Evolutionary conservation across 108 stramenopile genomes (phyloP).

Genomic region (Cyclotella sp.): DNA sequence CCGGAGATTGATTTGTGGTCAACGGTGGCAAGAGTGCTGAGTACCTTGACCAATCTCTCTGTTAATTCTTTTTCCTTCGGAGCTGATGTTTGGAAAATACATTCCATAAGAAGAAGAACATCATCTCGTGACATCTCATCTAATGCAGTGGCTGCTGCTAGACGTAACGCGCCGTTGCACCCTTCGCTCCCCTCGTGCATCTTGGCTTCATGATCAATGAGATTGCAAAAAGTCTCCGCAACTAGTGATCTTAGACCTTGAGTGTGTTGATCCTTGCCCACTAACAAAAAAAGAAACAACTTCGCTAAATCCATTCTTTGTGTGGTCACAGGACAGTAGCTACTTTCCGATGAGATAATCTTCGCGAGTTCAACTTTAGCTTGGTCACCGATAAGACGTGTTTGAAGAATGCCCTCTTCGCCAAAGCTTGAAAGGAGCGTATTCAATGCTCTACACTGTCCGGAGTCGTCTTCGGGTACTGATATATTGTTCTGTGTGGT

Average conservation of each 20-base stretch:
- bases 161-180: not conserved
- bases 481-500: not conserved
- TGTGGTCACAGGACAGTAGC: not conserved
- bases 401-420: not conserved
- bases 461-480: not conserved
- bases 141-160: conserved; percentile 25
- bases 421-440: conserved; percentile 31
- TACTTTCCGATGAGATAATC: conserved; percentile 1
- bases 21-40: conserved; percentile 26
- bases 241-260: conserved; percentile 15
- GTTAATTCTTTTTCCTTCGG: conserved; percentile 3
- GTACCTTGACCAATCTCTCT: conserved; percentile 10
- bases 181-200: conserved; percentile 7
- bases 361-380: conserved; percentile 23
- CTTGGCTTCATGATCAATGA: conserved; percentile 24
- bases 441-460: conserved; percentile 1
- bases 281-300: conserved; percentile 13
- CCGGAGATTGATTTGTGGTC: conserved; percentile 15
- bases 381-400: conserved; percentile 32
- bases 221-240: conserved; percentile 18
- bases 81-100: conserved; percentile 3
- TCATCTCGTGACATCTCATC: conserved; percentile 32
- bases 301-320: conserved; percentile 4
- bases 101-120: conserved; percentile 22
- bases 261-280: not conserved